Evolutionary conservation across 2,329 filamentous ascomycete species (phyloP), one percentile per base, ranked within the genome.

Genomic region (Hymenoscyphus fraxineus): DNA sequence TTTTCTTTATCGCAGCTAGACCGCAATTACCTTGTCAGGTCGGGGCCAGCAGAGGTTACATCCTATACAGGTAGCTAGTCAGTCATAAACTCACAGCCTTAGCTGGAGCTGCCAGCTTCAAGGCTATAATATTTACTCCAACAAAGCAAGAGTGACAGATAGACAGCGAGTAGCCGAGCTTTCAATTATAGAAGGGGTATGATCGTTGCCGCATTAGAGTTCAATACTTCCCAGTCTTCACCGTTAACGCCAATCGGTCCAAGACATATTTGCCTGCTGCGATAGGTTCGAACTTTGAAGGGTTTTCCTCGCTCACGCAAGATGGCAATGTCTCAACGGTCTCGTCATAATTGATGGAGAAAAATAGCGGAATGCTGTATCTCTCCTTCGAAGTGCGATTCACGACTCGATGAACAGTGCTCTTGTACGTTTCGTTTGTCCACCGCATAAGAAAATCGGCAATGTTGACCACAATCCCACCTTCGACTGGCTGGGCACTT

Each of bases 321-420:
- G 66, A 69, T 5, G 72, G 71, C 27, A 75, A 59, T 3, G 72
- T 73, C 62, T 72, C 70, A 6, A 75, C 73, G 2, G 35, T 72
- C 66, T 72, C 73, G 56, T 75, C 73, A 65, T 75, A 74, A 61
- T 75, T 74, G 61, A 74, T 73, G 0, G 68, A 71, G 65, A 84
- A 81, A 72, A 85, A 86, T 60, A 85, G 81, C 0, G 83, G 82
- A n/a, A 86, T 76, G 6, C 80, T 83, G 70, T 85, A 86, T 44
- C 85, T 77, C 70, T 85, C 80, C 10, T 74, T 75, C 1, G 76
- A 77, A 2, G 78, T 80, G 55, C 77, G 77, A 75, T 85, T 85
- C 67, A 86, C 80, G 32, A 86, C 84, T 7, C 83, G 77, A 70
- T 87, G 84, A 3, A 83, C 72, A 59, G 79, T 84, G 69, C 80